Evolutionary conservation across 2,329 filamentous ascomycete genomes (phyloP), one percentile per base, ranked within the genome.

Genomic region (Fusarium sp.): DNA sequence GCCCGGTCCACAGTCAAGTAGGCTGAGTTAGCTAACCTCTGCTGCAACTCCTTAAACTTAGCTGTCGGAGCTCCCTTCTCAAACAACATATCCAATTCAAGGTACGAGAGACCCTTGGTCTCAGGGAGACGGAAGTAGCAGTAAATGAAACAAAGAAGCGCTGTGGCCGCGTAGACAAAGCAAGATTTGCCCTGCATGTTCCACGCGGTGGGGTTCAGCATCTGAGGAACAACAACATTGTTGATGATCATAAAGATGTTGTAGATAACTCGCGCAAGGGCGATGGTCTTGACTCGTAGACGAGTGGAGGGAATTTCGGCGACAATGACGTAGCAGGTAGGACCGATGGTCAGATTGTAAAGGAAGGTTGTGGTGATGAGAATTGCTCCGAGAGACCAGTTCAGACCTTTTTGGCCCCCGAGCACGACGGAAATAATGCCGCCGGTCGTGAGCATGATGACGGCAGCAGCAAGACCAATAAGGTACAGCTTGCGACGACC

Each of bases 401-500:
- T 65, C 3, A 65, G 30, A 4, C 56, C 51, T 3, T 56, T 78
- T 71, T 27, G 75, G 0, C 62, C 61, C 2, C 37, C 74, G 2
- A 77, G 71, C 2, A 73, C 68, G 3, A 72, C 68, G 1, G 78
- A 78, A 1, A 82, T 68, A 10, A 81, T 71, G 17, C 80, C 82
- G 19, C 83, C 79, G 2, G 75, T 65, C 27, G 76, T 73, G 6
- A 84, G 73, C n/a, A 82, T 73, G 3, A 76, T 23, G 0, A 75
- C 68, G 22, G 68, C 53, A 22, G 57, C 71, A 1, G 55, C 65
- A 46, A 82, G 73, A 0, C 82, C 82, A 5, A 41, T 47, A 4
- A 82, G 61, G 56, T 78, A 82, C 33, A 82, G 75, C n/a, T 50
- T 66, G 6, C 81, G 75, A 3, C 81, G 80, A 8, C 82, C 82